Evolutionary conservation across 495 filamentous ascomycete species (phyloP), one percentile per base, ranked within the genome.

Genomic region (Haplographium delicatum): DNA sequence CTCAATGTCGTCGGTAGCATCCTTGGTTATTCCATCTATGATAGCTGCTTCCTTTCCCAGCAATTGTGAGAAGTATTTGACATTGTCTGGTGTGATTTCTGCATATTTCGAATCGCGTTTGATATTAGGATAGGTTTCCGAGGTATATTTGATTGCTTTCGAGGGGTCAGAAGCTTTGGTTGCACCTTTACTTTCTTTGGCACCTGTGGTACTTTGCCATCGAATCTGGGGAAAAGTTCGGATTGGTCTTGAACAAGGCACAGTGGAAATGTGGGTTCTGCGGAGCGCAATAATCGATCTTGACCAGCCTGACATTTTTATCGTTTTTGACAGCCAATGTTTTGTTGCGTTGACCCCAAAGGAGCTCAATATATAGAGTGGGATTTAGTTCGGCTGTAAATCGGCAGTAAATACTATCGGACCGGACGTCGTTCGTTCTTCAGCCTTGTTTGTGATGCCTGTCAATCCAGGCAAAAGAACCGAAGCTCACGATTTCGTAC

Each of bases 71-170:
- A 98, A 96, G 68, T 79, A 82, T 44, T 73, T 62, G 18, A 97
- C 86, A 76, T 98, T 86, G 6, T 89, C 84, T 18, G 68, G 61
- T 4, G 81, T 86, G 51, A 94, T 67, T 59, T 82, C 60, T 44
- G 76, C 72, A 62, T 91, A 98, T 28, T 80, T 82, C 25, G 75
- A 68, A 60, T 96, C 76, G 50, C 93, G 78, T 67, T 89, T 78
- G 56, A 97, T 67, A 49, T 86, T 78, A 16, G 93, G 93, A 65
- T 97, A 90, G 55, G 81, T 81, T 43, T 93, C 85, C 51, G 85
- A 84, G 30, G 91, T 96, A 68, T 82, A 86, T 64, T 82, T 81
- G 60, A 84, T 77, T 44, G 78, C 64, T 50, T 77, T 83, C 7
- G 70, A 50, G 15, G 69, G 54, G 16, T 57, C 63, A 16, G 67